These are phyloP conservation scores for Citrus hindsii DNA, from an alignment of 345 rosid genomes.

Conservation along the genomic window DNA sequence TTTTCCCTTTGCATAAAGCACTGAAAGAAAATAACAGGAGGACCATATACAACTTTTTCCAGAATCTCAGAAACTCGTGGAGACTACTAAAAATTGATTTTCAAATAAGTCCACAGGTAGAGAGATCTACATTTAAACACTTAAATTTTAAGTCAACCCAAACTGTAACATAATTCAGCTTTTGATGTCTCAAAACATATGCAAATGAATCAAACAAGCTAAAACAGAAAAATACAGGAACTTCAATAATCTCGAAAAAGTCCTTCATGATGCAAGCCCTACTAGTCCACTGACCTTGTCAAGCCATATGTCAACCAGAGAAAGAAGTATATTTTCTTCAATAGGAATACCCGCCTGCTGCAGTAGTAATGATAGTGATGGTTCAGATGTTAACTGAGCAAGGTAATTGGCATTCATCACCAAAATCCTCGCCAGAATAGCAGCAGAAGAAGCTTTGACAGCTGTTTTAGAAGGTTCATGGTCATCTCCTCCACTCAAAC, in stretches of 20 bases:
- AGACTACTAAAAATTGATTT: neutral
- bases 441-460: conserved; percentile 80
- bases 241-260: neutral
- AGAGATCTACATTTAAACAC: neutral
- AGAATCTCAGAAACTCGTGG: neutral
- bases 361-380: conserved; percentile 64
- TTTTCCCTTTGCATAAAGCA: neutral
- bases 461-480: conserved; percentile 77
- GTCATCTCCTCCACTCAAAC: conserved; percentile 90
- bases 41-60: neutral
- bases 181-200: neutral
- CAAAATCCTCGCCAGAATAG: conserved; percentile 85
- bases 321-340: conserved; percentile 77
- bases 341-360: conserved; percentile 71
- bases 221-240: neutral
- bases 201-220: neutral
- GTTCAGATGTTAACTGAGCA: conserved; percentile 83
- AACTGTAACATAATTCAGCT: neutral
- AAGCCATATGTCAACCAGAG: conserved; percentile 91
- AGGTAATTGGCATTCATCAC: conserved; percentile 90
- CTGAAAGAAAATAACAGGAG: neutral
- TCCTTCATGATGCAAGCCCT: conserved; percentile 1
- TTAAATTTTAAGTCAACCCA: neutral
- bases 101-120: neutral
- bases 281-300: conserved; percentile 76